These are phyloP conservation scores for Geranium incanum DNA, from an alignment of 441 rosid species.

Conservation along the genomic window DNA sequence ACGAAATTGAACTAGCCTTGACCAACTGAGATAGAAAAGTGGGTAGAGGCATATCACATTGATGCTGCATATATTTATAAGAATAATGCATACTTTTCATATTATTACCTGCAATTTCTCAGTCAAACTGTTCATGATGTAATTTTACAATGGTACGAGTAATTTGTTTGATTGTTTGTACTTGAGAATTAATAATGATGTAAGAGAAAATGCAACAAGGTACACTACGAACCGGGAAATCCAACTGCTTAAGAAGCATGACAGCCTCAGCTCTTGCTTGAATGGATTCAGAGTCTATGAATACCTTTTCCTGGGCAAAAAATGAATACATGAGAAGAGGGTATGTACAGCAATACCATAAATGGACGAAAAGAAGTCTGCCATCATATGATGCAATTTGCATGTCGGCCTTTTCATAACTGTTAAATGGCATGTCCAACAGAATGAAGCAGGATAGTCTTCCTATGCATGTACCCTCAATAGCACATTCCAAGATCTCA, in stretches of 20 bases:
- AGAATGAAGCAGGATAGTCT: not conserved
- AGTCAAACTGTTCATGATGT: not conserved
- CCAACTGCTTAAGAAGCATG: constrained; percentile 84
- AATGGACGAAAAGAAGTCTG: not conserved
- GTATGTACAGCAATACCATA: constrained; percentile 6
- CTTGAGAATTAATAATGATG: not conserved
- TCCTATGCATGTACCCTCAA: not conserved
- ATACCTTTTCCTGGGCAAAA: constrained; percentile 63
- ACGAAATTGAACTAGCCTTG: too few species aligned
- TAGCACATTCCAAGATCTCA: not conserved
- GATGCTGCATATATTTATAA: constrained; percentile 10
- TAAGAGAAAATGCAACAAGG: constrained; percentile 12
- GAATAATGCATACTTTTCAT: not conserved
- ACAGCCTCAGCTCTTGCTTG: constrained; percentile 97
- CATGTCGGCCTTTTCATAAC: not conserved
- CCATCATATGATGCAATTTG: not conserved
- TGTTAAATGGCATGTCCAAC: not conserved
- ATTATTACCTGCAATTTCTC: constrained; percentile 9
- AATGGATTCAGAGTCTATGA: constrained; percentile 88
- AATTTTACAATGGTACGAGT: not conserved
- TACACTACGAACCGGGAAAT: constrained; percentile 69
- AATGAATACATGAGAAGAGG: constrained; percentile 16
- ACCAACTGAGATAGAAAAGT: too few species aligned
- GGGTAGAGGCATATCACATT: not conserved
- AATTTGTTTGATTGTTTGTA: not conserved